Percentiles rank a stretch among this genome's conserved stretches.
These are phyloP conservation scores for Triangularia setosa DNA, from an alignment of 2,329 filamentous ascomycete species.

Conservation along the genomic window DNA sequence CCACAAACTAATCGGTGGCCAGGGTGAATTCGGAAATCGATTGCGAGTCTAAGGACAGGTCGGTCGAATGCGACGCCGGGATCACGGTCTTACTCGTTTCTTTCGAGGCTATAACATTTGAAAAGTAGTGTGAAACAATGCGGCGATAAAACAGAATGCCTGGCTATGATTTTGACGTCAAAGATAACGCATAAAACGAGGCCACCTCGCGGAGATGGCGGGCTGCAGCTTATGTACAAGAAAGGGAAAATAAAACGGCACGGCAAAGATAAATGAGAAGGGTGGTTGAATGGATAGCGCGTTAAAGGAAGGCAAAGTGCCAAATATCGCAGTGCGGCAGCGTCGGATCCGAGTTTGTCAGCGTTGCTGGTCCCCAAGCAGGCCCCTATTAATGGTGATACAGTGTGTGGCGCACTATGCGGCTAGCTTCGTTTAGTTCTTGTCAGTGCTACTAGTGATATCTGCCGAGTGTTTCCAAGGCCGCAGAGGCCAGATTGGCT, in stretches of 20 bases:
- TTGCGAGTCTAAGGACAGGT: conserved; percentile 7
- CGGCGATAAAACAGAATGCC: conserved; percentile 1
- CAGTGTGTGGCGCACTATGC: conserved; percentile 8
- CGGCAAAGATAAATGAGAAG: not conserved
- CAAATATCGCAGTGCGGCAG: conserved; percentile 17
- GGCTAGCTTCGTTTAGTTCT: conserved; percentile 1
- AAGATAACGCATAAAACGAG: conserved; percentile 8
- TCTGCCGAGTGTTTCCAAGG: not conserved
- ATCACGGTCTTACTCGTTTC: conserved; percentile 4
- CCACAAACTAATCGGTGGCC: not conserved
- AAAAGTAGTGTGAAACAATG: conserved; percentile 10
- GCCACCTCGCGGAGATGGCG: conserved; percentile 23
- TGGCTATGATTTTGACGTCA: not conserved
- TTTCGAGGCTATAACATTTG: conserved; percentile 22
- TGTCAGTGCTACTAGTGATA: not conserved
- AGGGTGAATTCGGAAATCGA: not conserved
- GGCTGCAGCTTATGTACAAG: conserved; percentile 13
- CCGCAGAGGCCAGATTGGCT: not conserved
- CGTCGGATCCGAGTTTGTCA: conserved; percentile 20
- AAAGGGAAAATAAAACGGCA: conserved; percentile 5
- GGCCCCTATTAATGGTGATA: conserved; percentile 6
- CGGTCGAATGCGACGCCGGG: conserved; percentile 3
- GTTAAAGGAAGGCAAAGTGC: not conserved
- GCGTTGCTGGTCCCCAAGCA: conserved; percentile 2
- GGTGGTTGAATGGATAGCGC: not conserved